Percentiles rank a stretch among this genome's conserved stretches.
Conservation (phyloP, 202 grass and related monocot species). For the Panicum virgatum region DNA sequence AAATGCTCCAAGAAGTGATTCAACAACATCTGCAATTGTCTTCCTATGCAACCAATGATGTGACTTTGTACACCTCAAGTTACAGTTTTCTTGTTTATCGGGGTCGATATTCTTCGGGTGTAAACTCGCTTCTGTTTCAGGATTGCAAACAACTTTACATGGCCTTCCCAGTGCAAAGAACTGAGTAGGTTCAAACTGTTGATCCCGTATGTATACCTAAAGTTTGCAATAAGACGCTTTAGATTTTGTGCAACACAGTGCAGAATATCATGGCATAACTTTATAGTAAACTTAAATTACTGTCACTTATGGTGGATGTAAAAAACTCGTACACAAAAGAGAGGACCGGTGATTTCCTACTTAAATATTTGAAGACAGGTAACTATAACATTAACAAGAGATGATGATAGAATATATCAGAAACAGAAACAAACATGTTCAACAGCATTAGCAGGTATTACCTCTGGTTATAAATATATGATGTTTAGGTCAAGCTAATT, state of each 20-base stretch:
- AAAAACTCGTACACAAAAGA: slow-evolving; percentile 16
- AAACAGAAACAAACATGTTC: slow-evolving; percentile 8
- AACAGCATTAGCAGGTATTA: background rate
- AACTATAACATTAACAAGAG: slow-evolving; percentile 19
- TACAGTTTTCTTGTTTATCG: slow-evolving; percentile 50
- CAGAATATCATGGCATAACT: slow-evolving; percentile 18
- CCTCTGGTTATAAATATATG: background rate
- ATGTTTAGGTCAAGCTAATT: too few species aligned
- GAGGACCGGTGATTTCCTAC: background rate
- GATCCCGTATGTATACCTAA: slow-evolving; percentile 89
- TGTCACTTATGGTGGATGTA: background rate
- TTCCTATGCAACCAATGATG: slow-evolving; percentile 93
- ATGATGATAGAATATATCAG: slow-evolving; percentile 11
- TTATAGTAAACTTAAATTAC: slow-evolving; percentile 8
- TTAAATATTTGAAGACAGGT: slow-evolving; percentile 6
- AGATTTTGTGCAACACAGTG: slow-evolving; percentile 2
- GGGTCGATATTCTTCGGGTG: slow-evolving; percentile 57
- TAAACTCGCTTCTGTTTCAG: slow-evolving; percentile 55
- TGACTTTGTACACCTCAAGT: slow-evolving; percentile 70
- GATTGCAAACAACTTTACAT: slow-evolving; percentile 76
- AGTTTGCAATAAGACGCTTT: slow-evolving; percentile 30
- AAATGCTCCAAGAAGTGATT: slow-evolving; percentile 86
- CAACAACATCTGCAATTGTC: slow-evolving; percentile 86
- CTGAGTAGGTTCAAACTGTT: slow-evolving; percentile 72
- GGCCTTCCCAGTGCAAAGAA: slow-evolving; percentile 84